Conservation (phyloP, 805 yeast genomes). For the Yamadazyma kitorensis region DNA sequence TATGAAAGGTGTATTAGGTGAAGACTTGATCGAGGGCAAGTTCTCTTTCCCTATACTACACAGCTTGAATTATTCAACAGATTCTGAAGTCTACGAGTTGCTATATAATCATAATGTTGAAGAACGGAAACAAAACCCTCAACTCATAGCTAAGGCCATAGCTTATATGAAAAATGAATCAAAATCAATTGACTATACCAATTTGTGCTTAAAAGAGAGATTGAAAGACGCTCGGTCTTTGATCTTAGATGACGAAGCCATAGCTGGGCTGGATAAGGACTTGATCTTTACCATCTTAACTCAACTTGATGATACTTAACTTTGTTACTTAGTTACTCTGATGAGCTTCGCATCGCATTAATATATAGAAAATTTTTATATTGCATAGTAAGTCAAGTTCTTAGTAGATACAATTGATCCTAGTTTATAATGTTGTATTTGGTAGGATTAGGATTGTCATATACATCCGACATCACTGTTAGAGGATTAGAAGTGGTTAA, state of each 20-base stretch:
- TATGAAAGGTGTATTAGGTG: conserved; percentile 70
- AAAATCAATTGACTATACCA: conserved; percentile 25
- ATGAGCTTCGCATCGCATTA: conserved; percentile 5
- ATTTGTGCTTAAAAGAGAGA: conserved; percentile 2
- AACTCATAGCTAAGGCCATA: conserved; percentile 19
- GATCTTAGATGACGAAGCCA: conserved; percentile 19
- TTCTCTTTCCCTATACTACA: conserved; percentile 84
- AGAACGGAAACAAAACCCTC: conserved; percentile 14
- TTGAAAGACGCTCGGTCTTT: conserved; percentile 12
- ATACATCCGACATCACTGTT: conserved; percentile 87
- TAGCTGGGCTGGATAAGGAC: conserved; percentile 2
- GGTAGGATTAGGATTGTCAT: conserved; percentile 88
- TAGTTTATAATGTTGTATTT: conserved; percentile 68
- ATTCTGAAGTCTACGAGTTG: conserved; percentile 23
- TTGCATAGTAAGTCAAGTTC: background rate
- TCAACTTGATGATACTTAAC: conserved; percentile 17
- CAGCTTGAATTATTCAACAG: conserved; percentile 18
- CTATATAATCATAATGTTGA: conserved; percentile 16
- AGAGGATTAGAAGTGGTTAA: conserved; percentile 86
- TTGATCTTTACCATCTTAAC: conserved; percentile 15
- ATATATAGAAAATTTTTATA: conserved; percentile 12
- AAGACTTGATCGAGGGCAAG: conserved; percentile 88
- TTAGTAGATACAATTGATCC: background rate
- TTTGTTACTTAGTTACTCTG: background rate
- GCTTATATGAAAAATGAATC: conserved; percentile 19